Conservation (phyloP, 495 filamentous ascomycete species). For the Peziza echinospora region DNA sequence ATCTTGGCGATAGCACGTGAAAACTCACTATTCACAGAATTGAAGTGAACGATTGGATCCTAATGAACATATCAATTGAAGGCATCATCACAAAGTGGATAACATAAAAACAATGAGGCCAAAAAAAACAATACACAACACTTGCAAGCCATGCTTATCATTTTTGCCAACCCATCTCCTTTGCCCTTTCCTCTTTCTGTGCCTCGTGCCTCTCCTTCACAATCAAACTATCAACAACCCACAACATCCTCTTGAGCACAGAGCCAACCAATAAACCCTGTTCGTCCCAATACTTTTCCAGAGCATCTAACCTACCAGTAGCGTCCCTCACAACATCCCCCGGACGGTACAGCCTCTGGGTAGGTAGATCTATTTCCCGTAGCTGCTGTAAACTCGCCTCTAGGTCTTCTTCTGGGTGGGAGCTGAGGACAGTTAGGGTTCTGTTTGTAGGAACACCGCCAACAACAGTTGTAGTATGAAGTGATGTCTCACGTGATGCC, state of each 20-base stretch:
- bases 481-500: not conserved
- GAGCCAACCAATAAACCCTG: conserved; percentile 10
- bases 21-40: too few relatives aligned
- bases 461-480: not conserved
- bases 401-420: not conserved
- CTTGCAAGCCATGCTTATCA: too few relatives aligned
- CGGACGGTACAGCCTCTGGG: not conserved
- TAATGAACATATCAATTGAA: too few relatives aligned
- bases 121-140: too few relatives aligned
- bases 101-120: too few relatives aligned
- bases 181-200: conserved; percentile 10
- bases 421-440: not conserved
- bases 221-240: conserved; percentile 13
- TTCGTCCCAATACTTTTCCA: conserved; percentile 14
- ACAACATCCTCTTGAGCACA: conserved; percentile 13
- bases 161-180: conserved; percentile 18
- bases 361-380: not conserved
- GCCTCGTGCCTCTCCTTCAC: conserved; percentile 12
- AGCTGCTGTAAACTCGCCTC: not conserved
- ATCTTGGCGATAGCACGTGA: too few relatives aligned
- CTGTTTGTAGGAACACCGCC: not conserved
- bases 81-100: too few relatives aligned
- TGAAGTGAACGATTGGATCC: too few relatives aligned
- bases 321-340: not conserved
- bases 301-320: conserved; percentile 4